Evolutionary conservation across 2,329 filamentous ascomycete species (phyloP).

Genomic region (Microdochium paspali): DNA sequence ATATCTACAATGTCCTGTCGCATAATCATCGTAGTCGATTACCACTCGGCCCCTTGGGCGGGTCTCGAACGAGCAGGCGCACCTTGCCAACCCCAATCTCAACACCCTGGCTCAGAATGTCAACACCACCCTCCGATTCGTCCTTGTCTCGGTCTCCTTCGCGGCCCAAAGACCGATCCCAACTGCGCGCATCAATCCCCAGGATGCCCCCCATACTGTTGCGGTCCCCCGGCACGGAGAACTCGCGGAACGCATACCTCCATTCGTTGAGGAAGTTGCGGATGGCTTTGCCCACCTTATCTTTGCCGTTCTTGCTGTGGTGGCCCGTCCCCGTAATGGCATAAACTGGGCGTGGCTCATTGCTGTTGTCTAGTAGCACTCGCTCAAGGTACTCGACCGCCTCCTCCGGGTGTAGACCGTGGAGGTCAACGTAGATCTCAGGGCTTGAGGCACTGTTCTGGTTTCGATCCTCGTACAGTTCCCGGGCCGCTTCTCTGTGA

Average conservation of each 20-base stretch:
- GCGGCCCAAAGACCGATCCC: conserved; percentile 49
- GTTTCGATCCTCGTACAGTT: conserved; percentile 91
- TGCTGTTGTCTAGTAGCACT: conserved; percentile 73
- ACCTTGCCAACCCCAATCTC: conserved; percentile 61
- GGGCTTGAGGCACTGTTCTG: conserved; percentile 47
- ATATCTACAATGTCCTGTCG: conserved; percentile 7
- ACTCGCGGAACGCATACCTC: conserved; percentile 92
- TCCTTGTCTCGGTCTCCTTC: conserved; percentile 29
- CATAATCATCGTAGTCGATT: conserved; percentile 29
- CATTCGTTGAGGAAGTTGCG: conserved; percentile 88
- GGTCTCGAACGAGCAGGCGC: conserved; percentile 52
- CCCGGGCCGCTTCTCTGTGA: conserved; percentile 83
- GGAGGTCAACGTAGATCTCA: conserved; percentile 90
- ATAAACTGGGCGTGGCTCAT: conserved; percentile 70
- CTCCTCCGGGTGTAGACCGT: conserved; percentile 97
- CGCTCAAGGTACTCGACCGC: conserved; percentile 89
- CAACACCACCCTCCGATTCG: conserved; percentile 31
- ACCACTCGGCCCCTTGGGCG: conserved; percentile 45
- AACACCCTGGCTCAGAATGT: conserved; percentile 55
- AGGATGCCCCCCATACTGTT: conserved; percentile 70
- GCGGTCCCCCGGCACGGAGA: conserved; percentile 89
- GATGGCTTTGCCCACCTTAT: conserved; percentile 94
- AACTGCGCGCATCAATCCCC: conserved; percentile 58
- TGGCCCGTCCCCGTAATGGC: conserved; percentile 95
- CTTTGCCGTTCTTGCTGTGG: conserved; percentile 97